These are phyloP conservation scores for Phytopythium boreale DNA, from an alignment of 352 stramenopile species.

Conservation along the genomic window DNA sequence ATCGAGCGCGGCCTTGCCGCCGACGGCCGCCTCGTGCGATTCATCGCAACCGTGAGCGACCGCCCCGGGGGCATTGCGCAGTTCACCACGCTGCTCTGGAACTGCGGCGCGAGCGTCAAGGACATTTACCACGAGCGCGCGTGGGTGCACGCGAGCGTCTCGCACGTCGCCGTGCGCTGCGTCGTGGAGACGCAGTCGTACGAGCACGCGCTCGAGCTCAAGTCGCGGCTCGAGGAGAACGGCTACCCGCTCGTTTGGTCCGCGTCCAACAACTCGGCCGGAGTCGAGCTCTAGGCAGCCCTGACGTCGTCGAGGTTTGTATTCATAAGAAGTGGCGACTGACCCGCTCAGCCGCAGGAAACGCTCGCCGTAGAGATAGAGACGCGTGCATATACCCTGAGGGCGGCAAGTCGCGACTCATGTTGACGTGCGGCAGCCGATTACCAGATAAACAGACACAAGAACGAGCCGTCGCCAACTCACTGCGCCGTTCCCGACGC, in stretches of 20 bases:
- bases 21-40: constrained; percentile 94
- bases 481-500: neutral
- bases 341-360: neutral
- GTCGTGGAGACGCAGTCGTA: constrained; percentile 94
- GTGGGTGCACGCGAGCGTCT: constrained; percentile 94
- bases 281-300: constrained; percentile 23
- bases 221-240: constrained; percentile 75
- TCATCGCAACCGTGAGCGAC: constrained; percentile 96
- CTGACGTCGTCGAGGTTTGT: neutral
- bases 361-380: neutral
- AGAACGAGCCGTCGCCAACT: neutral
- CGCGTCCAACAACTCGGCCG: constrained; percentile 12
- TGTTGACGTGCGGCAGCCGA: neutral
- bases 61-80: constrained; percentile 92
- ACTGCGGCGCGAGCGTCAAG: constrained; percentile 92
- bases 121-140: constrained; percentile 98
- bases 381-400: neutral
- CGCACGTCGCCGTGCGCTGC: constrained; percentile 95
- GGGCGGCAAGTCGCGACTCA: neutral
- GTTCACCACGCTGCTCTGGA: constrained; percentile 88
- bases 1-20: constrained; percentile 97
- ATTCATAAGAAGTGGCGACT: neutral
- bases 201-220: constrained; percentile 90
- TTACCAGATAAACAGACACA: neutral
- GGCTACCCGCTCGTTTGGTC: constrained; percentile 90